Base-by-base conservation (phyloP, 441 rosid species). In the Viola pubescens region DNA sequence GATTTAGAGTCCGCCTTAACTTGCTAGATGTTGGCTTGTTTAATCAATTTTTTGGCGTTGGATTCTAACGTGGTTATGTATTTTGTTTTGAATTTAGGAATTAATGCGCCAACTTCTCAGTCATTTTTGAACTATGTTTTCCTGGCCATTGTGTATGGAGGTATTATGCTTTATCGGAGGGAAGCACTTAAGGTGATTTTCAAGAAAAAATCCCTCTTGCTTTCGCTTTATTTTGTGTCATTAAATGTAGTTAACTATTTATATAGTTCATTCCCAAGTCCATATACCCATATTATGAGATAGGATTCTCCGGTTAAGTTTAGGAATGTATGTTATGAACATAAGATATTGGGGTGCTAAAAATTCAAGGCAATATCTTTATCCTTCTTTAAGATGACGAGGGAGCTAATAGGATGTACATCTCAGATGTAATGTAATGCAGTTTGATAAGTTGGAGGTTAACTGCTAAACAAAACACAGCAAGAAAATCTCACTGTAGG, bases 61-160 rank as follows among this genome's bases (percentile, higher is more conserved):
- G 13, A 48, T 38, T 50, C 10, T 54, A 8, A 54, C 46, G 39
- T 52, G 43, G 44, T 52, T 53, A 43, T 42, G 7, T 57, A 6
- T 51, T 59, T 60, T 42, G n/a, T 48, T 58, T 7, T 74, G 2
- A 47, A 56, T 37, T 37, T 67, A 91, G 97, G 91, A 67, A 79
- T 89, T 51, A 81, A 87, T 73, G 94, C 84, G 4, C 98, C 97
- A 9, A 82, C 88, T 60, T 84, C 94, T 10, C 98, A 91, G 70
- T 75, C 89, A 6, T 84, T 87, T 65, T 72, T 87, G 41, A 80
- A 83, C 76, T 83, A 89, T 66, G 73, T 82, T 45, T 58, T 82
- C n/a, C 68, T 91, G 67, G 85, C 86, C 60, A 60, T 85, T 67
- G 67, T 91, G 56, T 84, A 85, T 74, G 97, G 98, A 73, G 62